Evolutionary conservation across 2,329 filamentous ascomycete species (phyloP).

Genomic region (Sporothrix humicola): DNA sequence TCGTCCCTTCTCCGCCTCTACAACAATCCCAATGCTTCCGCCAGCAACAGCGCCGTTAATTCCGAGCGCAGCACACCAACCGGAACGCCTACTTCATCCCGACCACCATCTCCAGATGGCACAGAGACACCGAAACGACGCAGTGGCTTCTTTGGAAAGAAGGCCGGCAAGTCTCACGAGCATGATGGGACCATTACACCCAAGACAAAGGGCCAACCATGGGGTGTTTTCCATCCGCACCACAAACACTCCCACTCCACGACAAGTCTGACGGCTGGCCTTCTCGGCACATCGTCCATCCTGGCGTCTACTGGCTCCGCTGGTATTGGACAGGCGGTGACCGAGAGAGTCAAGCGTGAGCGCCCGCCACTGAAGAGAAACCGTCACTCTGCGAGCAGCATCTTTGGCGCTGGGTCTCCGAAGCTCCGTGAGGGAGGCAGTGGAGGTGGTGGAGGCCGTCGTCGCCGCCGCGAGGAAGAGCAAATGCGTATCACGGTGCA

Average conservation of each 20-base stretch:
- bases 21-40: constrained; percentile 50
- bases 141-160: constrained; percentile 50
- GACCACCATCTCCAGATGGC: constrained; percentile 49
- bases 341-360: constrained; percentile 52
- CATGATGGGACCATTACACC: constrained; percentile 1
- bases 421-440: constrained; percentile 33
- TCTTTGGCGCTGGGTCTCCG: constrained; percentile 33
- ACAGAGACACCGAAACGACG: constrained; percentile 46
- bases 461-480: constrained; percentile 41
- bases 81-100: constrained; percentile 52
- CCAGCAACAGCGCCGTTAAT: constrained; percentile 44
- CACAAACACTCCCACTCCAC: constrained; percentile 35
- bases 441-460: constrained; percentile 35
- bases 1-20: constrained; percentile 75
- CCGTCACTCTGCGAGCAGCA: constrained; percentile 29
- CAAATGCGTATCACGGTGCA: constrained; percentile 58
- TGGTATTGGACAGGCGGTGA: constrained; percentile 52
- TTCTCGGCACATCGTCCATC: constrained; percentile 61
- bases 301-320: constrained; percentile 55
- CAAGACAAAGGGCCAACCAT: constrained; percentile 29
- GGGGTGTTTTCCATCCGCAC: constrained; percentile 33
- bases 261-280: constrained; percentile 53
- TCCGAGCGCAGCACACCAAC: constrained; percentile 53
- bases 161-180: constrained; percentile 48
- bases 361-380: constrained; percentile 39